Evolutionary conservation across 1,284 basidiomycete species (phyloP).

Genomic region (Ganoderma leucocontextum): DNA sequence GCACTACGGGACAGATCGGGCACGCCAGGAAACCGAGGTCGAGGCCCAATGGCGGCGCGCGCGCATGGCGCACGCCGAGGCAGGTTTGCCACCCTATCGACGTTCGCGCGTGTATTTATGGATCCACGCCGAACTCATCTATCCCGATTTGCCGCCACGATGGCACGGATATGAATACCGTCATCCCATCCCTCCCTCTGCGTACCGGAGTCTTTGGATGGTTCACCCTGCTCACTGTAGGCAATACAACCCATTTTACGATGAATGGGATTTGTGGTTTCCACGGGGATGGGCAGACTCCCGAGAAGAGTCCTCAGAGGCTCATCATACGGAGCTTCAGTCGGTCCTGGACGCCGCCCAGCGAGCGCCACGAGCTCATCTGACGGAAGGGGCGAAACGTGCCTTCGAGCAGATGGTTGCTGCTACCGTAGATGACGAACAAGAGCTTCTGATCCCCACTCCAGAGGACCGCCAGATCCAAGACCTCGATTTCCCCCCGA

Average conservation of each 20-base stretch:
- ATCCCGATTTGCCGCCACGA: not conserved
- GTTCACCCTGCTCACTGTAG: not conserved
- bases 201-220: not conserved
- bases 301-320: too few relatives aligned
- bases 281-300: not conserved
- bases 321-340: too few relatives aligned
- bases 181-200: not conserved
- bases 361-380: not conserved
- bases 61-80: not conserved
- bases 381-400: not conserved
- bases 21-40: not conserved
- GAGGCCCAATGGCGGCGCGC: not conserved
- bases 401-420: not conserved
- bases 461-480: not conserved
- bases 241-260: not conserved
- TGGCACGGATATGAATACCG: not conserved
- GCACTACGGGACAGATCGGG: not conserved
- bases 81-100: not conserved
- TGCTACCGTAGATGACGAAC: not conserved
- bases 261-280: not conserved
- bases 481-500: not conserved
- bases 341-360: not conserved
- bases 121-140: not conserved
- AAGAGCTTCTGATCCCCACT: not conserved
- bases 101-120: not conserved